phyloP scores from a whole-genome alignment of 176 grass and related monocot species.

The Saccharum spontaneum region DNA sequence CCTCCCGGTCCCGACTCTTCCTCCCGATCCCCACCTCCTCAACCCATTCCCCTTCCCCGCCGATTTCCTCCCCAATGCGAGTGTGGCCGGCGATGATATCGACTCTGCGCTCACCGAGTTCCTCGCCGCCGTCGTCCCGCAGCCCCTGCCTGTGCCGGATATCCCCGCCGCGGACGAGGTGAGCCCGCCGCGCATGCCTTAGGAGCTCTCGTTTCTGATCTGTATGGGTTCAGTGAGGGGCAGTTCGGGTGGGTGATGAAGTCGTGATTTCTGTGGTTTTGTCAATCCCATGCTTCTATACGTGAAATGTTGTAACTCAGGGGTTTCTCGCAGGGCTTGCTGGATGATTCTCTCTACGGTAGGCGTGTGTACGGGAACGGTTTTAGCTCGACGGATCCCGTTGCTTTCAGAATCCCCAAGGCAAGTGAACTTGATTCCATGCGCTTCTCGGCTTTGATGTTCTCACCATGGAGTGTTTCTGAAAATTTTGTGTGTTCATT shows the following conservation, averaged over 20 bases:
- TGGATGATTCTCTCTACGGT: constrained; percentile 33
- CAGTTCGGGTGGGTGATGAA: background rate
- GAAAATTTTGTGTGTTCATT: constrained; percentile 21
- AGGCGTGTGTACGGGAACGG: constrained; percentile 15
- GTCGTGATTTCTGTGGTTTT: background rate
- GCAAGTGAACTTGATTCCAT: constrained; percentile 20
- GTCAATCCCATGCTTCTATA: background rate
- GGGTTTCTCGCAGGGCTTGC: constrained; percentile 20
- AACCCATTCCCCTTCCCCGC: constrained; percentile 25
- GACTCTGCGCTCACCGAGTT: constrained; percentile 50
- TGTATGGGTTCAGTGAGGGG: background rate
- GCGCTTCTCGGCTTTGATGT: background rate
- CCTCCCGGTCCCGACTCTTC: constrained; percentile 50
- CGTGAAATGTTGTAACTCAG: background rate
- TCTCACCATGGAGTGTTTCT: background rate
- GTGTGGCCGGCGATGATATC: constrained; percentile 28
- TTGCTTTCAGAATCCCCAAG: constrained; percentile 17
- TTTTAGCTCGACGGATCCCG: constrained; percentile 13
- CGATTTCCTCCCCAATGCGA: constrained; percentile 20
- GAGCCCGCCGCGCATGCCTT: constrained; percentile 1
- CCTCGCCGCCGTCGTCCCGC: constrained; percentile 55
- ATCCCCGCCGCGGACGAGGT: constrained; percentile 33
- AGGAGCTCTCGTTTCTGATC: background rate
- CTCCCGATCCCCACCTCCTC: constrained; percentile 45
- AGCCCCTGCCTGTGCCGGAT: constrained; percentile 17